Evolutionary conservation across 2,329 filamentous ascomycete species (phyloP).

Genomic region (Chaetoscypha palmicola): DNA sequence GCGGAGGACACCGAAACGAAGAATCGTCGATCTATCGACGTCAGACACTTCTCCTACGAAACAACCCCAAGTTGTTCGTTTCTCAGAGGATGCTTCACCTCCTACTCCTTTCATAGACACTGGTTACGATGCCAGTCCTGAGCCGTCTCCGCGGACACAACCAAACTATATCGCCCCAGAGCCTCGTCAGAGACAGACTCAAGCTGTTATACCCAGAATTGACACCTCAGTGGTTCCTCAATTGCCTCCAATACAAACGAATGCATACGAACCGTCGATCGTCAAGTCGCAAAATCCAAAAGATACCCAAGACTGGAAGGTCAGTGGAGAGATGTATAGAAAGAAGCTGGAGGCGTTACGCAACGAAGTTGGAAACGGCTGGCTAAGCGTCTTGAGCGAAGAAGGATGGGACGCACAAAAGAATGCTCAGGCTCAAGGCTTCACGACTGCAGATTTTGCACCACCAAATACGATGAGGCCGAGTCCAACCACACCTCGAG

Average conservation of each 20-base stretch:
- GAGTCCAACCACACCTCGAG: constrained; percentile 25
- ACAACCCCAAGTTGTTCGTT: constrained; percentile 14
- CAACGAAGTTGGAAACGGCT: constrained; percentile 78
- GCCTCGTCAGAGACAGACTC: constrained; percentile 22
- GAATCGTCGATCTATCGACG: constrained; percentile 58
- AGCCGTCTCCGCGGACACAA: constrained; percentile 25
- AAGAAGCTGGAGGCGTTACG: constrained; percentile 83
- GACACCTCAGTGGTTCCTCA: constrained; percentile 25
- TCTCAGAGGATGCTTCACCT: constrained; percentile 20
- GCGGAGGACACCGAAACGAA: constrained; percentile 51
- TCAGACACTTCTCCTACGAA: constrained; percentile 28
- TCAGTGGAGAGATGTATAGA: constrained; percentile 70
- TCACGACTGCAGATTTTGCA: constrained; percentile 25
- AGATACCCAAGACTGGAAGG: constrained; percentile 51
- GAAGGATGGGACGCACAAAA: constrained; percentile 52
- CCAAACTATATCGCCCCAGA: constrained; percentile 27
- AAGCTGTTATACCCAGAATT: constrained; percentile 24
- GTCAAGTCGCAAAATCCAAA: constrained; percentile 18
- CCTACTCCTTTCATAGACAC: constrained; percentile 18
- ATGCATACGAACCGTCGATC: constrained; percentile 21
- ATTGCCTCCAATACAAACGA: constrained; percentile 25
- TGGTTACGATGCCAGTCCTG: constrained; percentile 28
- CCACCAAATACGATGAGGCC: constrained; percentile 25
- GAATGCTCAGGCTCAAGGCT: constrained; percentile 19
- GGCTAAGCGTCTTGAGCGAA: constrained; percentile 79